Evolutionary conservation across 352 stramenopile species (phyloP).

Genomic region (Aphanomyces invadans): DNA sequence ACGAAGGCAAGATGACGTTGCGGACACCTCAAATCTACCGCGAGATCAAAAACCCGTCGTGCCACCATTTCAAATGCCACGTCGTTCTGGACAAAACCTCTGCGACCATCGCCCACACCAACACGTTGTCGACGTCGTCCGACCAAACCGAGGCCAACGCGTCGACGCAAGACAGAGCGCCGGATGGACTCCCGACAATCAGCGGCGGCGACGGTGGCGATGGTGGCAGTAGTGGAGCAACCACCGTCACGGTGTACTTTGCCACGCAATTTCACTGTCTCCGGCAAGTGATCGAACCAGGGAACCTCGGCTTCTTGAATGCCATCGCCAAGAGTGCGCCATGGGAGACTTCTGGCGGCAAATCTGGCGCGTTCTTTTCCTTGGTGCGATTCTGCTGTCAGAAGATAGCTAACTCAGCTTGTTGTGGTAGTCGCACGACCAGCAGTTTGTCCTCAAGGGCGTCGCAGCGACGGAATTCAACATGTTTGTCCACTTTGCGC

Average conservation of each 20-base stretch:
- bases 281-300: slow-evolving; percentile 48
- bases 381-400: slow-evolving; percentile 40
- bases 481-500: slow-evolving; percentile 86
- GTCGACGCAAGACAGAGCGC: too few species aligned
- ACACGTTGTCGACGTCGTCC: not conserved
- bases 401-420: not conserved
- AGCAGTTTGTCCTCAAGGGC: slow-evolving; percentile 76
- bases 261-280: slow-evolving; percentile 76
- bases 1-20: slow-evolving; percentile 2
- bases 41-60: slow-evolving; percentile 14
- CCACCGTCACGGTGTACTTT: slow-evolving; percentile 71
- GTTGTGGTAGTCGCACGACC: slow-evolving; percentile 76
- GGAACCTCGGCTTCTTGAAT: slow-evolving; percentile 74
- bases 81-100: slow-evolving; percentile 1
- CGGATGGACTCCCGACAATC: too few species aligned
- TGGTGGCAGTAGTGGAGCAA: slow-evolving; percentile 26
- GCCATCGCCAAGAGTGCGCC: slow-evolving; percentile 68
- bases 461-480: slow-evolving; percentile 84
- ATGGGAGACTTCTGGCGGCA: slow-evolving; percentile 72
- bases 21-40: slow-evolving; percentile 21
- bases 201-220: not conserved
- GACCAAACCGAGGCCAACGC: too few species aligned
- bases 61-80: slow-evolving; percentile 27
- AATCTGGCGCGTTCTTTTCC: slow-evolving; percentile 81
- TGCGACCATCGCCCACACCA: not conserved